Percentiles rank a stretch among this genome's conserved stretches.
Evolutionary conservation across 1,284 basidiomycete species (phyloP).

Genomic region (Cystobasidium pallidum): DNA sequence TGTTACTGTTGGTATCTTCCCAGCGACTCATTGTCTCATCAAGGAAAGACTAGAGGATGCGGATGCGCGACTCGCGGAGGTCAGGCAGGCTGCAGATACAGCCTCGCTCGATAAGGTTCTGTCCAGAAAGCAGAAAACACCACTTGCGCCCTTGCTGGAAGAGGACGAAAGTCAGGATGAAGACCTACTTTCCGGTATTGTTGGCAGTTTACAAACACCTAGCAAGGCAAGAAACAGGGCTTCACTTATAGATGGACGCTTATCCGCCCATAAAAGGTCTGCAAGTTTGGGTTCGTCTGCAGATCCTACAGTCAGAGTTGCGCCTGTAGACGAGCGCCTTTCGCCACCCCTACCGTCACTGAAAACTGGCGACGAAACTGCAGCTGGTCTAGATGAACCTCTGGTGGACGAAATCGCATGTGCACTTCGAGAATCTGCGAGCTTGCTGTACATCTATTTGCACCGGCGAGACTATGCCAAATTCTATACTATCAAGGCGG

Average conservation of each 20-base stretch:
- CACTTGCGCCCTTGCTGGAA: constrained; percentile 70
- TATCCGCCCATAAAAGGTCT: constrained; percentile 44
- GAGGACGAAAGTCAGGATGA: constrained; percentile 64
- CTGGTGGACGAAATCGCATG: constrained; percentile 97
- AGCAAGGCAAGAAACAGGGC: constrained; percentile 30
- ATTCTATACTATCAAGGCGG: constrained; percentile 81
- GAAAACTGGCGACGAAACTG: constrained; percentile 88
- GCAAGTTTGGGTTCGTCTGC: constrained; percentile 49
- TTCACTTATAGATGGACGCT: constrained; percentile 27
- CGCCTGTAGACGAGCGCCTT: constrained; percentile 63
- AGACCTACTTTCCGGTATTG: constrained; percentile 21
- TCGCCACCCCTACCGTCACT: constrained; percentile 89
- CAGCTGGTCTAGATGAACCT: constrained; percentile 77
- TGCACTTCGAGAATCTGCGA: constrained; percentile 92
- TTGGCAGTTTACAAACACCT: constrained; percentile 14
- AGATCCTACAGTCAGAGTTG: constrained; percentile 39
- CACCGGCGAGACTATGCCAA: constrained; percentile 84
- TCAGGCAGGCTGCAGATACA: constrained; percentile 52
- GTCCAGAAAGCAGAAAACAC: constrained; percentile 48
- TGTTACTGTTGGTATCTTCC: constrained; percentile 95
- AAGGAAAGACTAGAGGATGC: constrained; percentile 87
- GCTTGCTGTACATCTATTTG: constrained; percentile 87
- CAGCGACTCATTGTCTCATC: constrained; percentile 83
- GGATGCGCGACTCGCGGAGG: constrained; percentile 78
- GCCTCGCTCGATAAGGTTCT: constrained; percentile 49